A percentile compares a stretch with the other conserved stretches of the same genome.
Conservation (phyloP, 1,139 yeast species). For the Pneumocystis murina region DNA sequence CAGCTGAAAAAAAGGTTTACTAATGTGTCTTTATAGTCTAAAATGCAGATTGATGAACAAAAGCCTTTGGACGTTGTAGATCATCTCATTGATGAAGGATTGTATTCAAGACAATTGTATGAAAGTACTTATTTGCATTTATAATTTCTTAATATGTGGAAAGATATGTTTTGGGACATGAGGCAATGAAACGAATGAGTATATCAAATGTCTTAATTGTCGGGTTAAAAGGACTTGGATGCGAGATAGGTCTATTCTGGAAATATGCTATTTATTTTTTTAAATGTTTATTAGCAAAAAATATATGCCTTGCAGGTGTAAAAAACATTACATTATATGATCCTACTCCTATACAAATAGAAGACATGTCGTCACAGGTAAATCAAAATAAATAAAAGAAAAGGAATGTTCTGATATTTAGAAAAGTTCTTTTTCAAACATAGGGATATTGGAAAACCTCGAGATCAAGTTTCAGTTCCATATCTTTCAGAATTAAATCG, state of each 20-base stretch:
- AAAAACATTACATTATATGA: constrained; percentile 81
- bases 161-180: constrained; percentile 71
- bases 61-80: constrained; percentile 6
- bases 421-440: constrained; percentile 49
- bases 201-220: constrained; percentile 73
- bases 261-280: not conserved
- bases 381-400: not conserved
- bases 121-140: constrained; percentile 15
- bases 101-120: constrained; percentile 80
- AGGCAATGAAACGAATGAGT: constrained; percentile 96
- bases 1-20: constrained; percentile 5
- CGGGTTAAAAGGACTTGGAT: constrained; percentile 83
- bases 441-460: constrained; percentile 56
- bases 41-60: constrained; percentile 15
- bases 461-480: constrained; percentile 55
- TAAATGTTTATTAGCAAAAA: constrained; percentile 38
- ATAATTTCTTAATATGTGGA: constrained; percentile 1
- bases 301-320: constrained; percentile 93
- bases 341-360: constrained; percentile 49
- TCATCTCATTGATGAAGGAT: constrained; percentile 63
- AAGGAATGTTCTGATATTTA: not conserved
- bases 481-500: constrained; percentile 68
- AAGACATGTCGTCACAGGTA: constrained; percentile 66
- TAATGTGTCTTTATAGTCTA: constrained; percentile 6
- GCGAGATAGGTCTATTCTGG: constrained; percentile 47